phyloP scores from a whole-genome alignment of 106 monocot genomes.

The Phalaenopsis aphrodite region DNA sequence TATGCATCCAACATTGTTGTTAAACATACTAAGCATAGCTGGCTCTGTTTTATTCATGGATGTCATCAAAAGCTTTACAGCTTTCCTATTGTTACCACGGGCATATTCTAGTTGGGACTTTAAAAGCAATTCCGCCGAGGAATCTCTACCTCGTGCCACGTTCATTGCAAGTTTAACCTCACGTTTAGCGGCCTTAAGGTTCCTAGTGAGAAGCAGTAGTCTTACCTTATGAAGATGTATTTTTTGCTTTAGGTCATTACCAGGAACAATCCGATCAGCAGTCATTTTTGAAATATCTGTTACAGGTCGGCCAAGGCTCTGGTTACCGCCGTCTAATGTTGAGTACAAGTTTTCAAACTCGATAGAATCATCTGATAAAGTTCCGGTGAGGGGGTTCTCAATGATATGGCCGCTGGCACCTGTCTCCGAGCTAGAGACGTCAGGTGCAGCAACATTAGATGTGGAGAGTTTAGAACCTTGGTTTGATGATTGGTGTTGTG shows the following conservation, averaged over 20 bases:
- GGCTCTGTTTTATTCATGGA: slow-evolving; percentile 53
- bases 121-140: slow-evolving; percentile 57
- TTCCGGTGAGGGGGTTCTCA: slow-evolving; percentile 34
- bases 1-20: slow-evolving; percentile 80
- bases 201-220: slow-evolving; percentile 66
- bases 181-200: slow-evolving; percentile 73
- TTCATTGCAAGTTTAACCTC: slow-evolving; percentile 86
- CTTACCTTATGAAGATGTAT: slow-evolving; percentile 65
- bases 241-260: slow-evolving; percentile 46
- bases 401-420: slow-evolving; percentile 20
- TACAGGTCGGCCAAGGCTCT: slow-evolving; percentile 21
- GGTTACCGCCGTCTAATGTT: slow-evolving; percentile 32
- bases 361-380: slow-evolving; percentile 48
- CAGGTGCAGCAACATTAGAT: slow-evolving; percentile 19
- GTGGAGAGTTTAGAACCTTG: slow-evolving; percentile 12
- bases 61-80: slow-evolving; percentile 59
- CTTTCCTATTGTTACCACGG: slow-evolving; percentile 70
- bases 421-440: slow-evolving; percentile 24
- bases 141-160: slow-evolving; percentile 71
- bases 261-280: slow-evolving; percentile 21
- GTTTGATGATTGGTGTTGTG: slow-evolving; percentile 34
- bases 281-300: slow-evolving; percentile 34
- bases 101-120: slow-evolving; percentile 89
- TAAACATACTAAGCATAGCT: slow-evolving; percentile 32
- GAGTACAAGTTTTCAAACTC: slow-evolving; percentile 83